Evolutionary conservation across 148 eudicot genomes (phyloP).

Genomic region (Dianthus caryophyllus): DNA sequence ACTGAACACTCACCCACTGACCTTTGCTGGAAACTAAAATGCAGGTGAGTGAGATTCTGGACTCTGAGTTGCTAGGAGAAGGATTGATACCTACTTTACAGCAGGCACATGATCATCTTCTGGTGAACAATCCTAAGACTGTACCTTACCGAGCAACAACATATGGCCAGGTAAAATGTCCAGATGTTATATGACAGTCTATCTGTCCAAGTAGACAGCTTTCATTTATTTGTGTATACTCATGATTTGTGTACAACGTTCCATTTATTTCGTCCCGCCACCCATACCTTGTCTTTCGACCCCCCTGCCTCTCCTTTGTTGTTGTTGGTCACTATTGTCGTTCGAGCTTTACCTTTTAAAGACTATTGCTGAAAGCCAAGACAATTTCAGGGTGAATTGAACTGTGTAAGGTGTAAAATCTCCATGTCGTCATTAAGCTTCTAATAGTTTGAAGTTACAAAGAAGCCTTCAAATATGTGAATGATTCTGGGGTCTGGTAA

Average conservation of each 20-base stretch:
- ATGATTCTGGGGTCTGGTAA: not conserved
- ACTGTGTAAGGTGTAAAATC: not conserved
- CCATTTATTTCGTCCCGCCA: not conserved
- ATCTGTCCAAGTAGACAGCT: not conserved
- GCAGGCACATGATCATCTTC: conserved; percentile 78
- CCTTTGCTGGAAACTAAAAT: conserved; percentile 13
- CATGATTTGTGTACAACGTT: not conserved
- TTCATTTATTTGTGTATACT: not conserved
- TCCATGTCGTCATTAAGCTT: not conserved
- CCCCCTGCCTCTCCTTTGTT: not conserved
- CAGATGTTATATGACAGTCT: conserved; percentile 4
- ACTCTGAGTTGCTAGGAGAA: conserved; percentile 92
- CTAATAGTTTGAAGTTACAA: not conserved
- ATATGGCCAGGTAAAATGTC: conserved; percentile 64
- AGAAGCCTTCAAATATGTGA: not conserved
- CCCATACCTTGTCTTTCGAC: too few relatives aligned
- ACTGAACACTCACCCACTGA: not conserved
- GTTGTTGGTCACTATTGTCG: not conserved
- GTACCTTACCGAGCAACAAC: conserved; percentile 75
- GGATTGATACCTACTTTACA: conserved; percentile 86
- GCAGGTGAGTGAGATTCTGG: conserved; percentile 92
- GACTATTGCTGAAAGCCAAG: not conserved
- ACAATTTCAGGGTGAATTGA: not conserved
- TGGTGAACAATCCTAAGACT: conserved; percentile 62
- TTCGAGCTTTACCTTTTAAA: not conserved